Percentiles rank a stretch among this genome's conserved stretches.
Conservation (phyloP, 768 basidiomycete genomes). For the Suillus americanus region DNA sequence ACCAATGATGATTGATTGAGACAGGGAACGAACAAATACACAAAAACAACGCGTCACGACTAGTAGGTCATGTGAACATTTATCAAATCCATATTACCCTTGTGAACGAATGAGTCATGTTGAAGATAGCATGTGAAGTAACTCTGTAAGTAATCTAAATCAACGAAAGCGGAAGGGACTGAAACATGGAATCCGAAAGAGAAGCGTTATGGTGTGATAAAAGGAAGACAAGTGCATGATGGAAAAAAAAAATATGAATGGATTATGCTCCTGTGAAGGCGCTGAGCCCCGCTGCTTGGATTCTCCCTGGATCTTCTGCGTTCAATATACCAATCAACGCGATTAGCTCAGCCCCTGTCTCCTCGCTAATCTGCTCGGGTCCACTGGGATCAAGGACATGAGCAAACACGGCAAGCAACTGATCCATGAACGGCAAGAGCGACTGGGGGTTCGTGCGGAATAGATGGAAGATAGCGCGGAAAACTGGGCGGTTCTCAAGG, state of each 20-base stretch:
- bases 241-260: conserved; percentile 7
- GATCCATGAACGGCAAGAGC: conserved; percentile 75
- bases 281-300: conserved; percentile 76
- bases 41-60: conserved; percentile 20
- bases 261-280: conserved; percentile 44
- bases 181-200: conserved; percentile 6
- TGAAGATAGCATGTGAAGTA: conserved; percentile 15
- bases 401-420: conserved; percentile 75
- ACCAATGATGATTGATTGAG: conserved; percentile 10
- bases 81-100: conserved; percentile 13
- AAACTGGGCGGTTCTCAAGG: conserved; percentile 88
- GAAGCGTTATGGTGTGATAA: not conserved
- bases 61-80: conserved; percentile 27
- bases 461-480: conserved; percentile 85
- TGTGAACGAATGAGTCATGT: conserved; percentile 4
- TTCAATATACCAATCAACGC: conserved; percentile 72
- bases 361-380: conserved; percentile 78
- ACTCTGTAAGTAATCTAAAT: conserved; percentile 18
- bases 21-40: conserved; percentile 11
- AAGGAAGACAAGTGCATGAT: not conserved
- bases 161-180: conserved; percentile 8
- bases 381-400: conserved; percentile 76
- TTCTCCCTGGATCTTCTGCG: conserved; percentile 70
- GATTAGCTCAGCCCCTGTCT: conserved; percentile 74
- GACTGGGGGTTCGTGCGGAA: conserved; percentile 74